Evolutionary conservation across 495 filamentous ascomycete species (phyloP), one percentile per base, ranked within the genome.

Genomic region (Pyronema omphalodes): DNA sequence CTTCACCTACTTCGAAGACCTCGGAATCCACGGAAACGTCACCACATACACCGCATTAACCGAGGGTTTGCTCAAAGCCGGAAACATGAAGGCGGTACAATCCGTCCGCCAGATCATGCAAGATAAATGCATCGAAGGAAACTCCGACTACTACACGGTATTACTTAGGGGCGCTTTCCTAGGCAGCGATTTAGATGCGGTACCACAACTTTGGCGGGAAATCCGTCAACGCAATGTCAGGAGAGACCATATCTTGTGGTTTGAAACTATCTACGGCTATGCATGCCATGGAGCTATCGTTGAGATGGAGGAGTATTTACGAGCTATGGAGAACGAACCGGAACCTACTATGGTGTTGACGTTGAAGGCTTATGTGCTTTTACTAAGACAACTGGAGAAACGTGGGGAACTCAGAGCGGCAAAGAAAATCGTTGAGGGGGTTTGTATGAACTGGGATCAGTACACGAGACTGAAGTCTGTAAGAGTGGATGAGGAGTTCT

Each of bases 161-260:
- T 70, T 88, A 7, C 61, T 81, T n/a, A 72, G 76, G n/a, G 68
- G 81, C 67, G 79, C 79, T 66, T 86, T 86, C 62, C 39, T 65
- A 3, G 70, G 62, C 56, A 45, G 11, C 62, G n/a, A 84, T 59
- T 58, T 81, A 23, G 66, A 62, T 0, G 76, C 75, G 18, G 71
- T 84, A 34, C 72, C 75, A 17, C 52, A 68, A 7, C 66, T 86
- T 11, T 67, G 70, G 17, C 70, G 73, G 23, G 55, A 65, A n/a
- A 57, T 71, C 33, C 58, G 62, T 9, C 51, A 62, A 0, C 66
- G 67, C 33, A 52, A 58, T 46, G 57, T 67, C n/a, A 23, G 37
- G 50, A 58, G 73, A n/a, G 81, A 86, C 66, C 63, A 67, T 37
- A 65, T 76, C 37, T 79, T 88, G 60, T 86, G 78, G 72, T 78